These are phyloP conservation scores for Curvularia hawaiiensis DNA, from an alignment of 2,329 filamentous ascomycete species.

Conservation along the genomic window DNA sequence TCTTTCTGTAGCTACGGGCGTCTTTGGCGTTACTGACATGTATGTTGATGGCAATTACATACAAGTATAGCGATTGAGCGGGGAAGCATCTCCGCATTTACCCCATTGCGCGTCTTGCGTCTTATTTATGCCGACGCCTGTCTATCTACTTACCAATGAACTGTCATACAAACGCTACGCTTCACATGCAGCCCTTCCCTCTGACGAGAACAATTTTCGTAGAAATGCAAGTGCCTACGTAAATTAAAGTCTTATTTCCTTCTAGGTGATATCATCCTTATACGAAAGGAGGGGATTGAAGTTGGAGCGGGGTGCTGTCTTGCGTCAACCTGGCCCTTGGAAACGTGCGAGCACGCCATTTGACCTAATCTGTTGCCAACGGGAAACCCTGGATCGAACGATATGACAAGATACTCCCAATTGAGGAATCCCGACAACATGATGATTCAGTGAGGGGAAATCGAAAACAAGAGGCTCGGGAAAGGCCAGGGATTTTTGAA, in stretches of 20 bases:
- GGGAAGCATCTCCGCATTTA: not conserved
- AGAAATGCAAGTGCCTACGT: not conserved
- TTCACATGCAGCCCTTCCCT: not conserved
- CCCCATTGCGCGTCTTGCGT: not conserved
- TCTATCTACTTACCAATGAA: not conserved
- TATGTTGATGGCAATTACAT: conserved; percentile 6
- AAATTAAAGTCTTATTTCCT: not conserved
- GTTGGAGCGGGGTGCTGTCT: conserved; percentile 3
- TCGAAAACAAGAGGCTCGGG: too few species aligned
- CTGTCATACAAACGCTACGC: not conserved
- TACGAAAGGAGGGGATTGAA: not conserved
- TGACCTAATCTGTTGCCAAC: conserved; percentile 34
- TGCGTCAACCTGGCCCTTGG: conserved; percentile 8
- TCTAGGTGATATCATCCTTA: not conserved
- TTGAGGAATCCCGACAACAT: not conserved
- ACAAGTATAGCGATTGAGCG: conserved; percentile 7
- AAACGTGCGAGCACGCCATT: conserved; percentile 38
- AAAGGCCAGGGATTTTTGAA: not conserved
- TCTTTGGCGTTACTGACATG: conserved; percentile 1
- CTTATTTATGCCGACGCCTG: conserved; percentile 14
- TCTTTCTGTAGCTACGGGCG: not conserved
- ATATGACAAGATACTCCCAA: not conserved
- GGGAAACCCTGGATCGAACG: not conserved
- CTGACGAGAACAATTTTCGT: not conserved
- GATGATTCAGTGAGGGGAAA: not conserved